phyloP scores from a whole-genome alignment of 129 eudicot genomes.

The Flaveria trinervia region DNA sequence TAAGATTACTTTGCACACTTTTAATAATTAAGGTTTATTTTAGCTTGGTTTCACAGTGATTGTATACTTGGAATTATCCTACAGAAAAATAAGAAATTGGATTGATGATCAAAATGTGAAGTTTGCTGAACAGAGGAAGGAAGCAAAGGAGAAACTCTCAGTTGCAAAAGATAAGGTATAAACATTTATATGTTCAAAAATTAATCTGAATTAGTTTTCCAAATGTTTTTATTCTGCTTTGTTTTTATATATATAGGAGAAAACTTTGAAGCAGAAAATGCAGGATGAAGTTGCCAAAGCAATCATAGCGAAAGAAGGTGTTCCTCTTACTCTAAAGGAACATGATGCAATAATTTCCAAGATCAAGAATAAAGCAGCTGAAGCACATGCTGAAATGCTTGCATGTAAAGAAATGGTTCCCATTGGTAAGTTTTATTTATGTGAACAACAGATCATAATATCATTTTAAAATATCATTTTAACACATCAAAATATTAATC shows the following conservation, averaged over 20 bases:
- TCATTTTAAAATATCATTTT: no score
- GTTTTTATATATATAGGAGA: slow-evolving; percentile 51
- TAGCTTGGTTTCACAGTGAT: neutral
- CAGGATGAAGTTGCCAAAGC: slow-evolving; percentile 64
- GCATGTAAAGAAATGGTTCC: slow-evolving; percentile 46
- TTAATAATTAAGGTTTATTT: neutral
- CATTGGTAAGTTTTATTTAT: slow-evolving; percentile 41
- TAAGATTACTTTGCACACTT: slow-evolving; percentile 36
- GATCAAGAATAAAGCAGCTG: slow-evolving; percentile 48
- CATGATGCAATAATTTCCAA: slow-evolving; percentile 57
- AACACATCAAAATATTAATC: neutral
- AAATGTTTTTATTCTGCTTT: slow-evolving; percentile 2
- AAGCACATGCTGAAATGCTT: slow-evolving; percentile 68
- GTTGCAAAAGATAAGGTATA: slow-evolving; percentile 66
- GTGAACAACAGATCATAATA: neutral
- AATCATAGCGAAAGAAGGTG: slow-evolving; percentile 53
- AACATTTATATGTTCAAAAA: slow-evolving; percentile 1
- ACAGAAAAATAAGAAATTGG: slow-evolving; percentile 76
- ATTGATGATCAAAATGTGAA: slow-evolving; percentile 54
- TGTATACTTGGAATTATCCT: neutral
- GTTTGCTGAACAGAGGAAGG: slow-evolving; percentile 53
- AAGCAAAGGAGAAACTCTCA: slow-evolving; percentile 50
- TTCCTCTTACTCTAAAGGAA: slow-evolving; percentile 58
- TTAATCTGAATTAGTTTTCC: neutral
- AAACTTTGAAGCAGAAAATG: slow-evolving; percentile 57